These are phyloP conservation scores for Medicago ruthenica DNA, from an alignment of 306 rosid species.

Conservation along the genomic window DNA sequence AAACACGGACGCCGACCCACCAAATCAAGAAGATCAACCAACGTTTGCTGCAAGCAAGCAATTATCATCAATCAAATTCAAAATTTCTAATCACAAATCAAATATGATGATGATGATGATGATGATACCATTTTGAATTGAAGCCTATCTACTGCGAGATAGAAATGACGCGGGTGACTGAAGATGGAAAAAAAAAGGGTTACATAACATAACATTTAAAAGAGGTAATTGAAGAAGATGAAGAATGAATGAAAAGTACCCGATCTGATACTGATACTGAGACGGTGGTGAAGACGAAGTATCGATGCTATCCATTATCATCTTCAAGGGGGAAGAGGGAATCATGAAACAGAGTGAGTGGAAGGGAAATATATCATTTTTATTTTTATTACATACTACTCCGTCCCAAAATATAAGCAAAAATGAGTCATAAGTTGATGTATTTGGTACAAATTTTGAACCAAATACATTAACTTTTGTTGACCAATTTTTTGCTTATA, in stretches of 20 bases:
- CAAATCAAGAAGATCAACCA: constrained; percentile 72
- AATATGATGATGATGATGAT: not conserved
- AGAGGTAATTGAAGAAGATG: not conserved
- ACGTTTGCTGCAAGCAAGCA: constrained; percentile 61
- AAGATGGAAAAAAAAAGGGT: not conserved
- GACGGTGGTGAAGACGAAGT: constrained; percentile 41
- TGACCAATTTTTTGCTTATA: no score
- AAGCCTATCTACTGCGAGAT: constrained; percentile 81
- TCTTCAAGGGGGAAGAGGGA: not conserved
- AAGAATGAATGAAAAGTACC: constrained; percentile 22
- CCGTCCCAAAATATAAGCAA: no score
- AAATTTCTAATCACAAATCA: not conserved
- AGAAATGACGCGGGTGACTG: constrained; percentile 83
- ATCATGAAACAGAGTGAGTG: no score
- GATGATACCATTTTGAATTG: constrained; percentile 75
- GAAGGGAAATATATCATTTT: no score
- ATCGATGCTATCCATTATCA: constrained; percentile 55
- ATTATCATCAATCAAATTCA: not conserved
- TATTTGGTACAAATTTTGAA: no score
- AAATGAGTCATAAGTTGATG: no score
- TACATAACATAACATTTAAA: not conserved
- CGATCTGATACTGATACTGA: constrained; percentile 21
- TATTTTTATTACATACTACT: no score
- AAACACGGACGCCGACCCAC: constrained; percentile 73
- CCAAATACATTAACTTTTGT: no score